These are phyloP conservation scores for Pseudogymnoascus pannorum DNA, from an alignment of 2,329 filamentous ascomycete species.

Conservation along the genomic window DNA sequence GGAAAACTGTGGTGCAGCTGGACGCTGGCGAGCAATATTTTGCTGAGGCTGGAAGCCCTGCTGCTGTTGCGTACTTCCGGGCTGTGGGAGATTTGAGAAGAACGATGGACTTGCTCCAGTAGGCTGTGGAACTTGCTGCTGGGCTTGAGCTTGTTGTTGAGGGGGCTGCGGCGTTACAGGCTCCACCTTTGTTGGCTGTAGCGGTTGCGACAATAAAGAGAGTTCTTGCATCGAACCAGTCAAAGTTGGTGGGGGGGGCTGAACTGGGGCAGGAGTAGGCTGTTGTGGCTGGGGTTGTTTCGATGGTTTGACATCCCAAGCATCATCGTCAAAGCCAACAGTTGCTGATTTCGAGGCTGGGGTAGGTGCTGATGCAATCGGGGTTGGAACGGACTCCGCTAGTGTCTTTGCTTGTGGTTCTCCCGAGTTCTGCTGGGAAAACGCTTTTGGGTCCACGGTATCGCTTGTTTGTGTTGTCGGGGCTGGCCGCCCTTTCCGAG, in stretches of 20 bases:
- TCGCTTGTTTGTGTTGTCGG: conserved; percentile 82
- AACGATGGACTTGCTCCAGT: conserved; percentile 52
- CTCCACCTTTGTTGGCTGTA: conserved; percentile 45
- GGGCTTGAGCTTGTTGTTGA: conserved; percentile 29
- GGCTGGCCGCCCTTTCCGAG: conserved; percentile 80
- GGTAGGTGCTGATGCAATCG: conserved; percentile 33
- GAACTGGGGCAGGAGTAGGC: conserved; percentile 31
- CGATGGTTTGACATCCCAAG: conserved; percentile 89
- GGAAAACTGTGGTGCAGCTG: conserved; percentile 57
- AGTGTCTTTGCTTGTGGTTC: conserved; percentile 28
- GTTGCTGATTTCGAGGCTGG: conserved; percentile 40
- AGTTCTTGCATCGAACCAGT: conserved; percentile 66
- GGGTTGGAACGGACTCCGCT: conserved; percentile 40
- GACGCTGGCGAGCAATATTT: conserved; percentile 57
- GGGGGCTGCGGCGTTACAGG: conserved; percentile 28
- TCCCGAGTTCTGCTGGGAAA: conserved; percentile 55
- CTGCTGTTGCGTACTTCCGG: conserved; percentile 33
- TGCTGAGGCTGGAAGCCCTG: conserved; percentile 27
- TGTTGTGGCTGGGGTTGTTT: conserved; percentile 42
- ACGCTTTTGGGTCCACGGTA: conserved; percentile 78
- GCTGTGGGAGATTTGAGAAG: conserved; percentile 45
- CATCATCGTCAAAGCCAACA: conserved; percentile 86
- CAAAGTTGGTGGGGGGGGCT: conserved; percentile 42
- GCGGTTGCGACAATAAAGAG: conserved; percentile 52
- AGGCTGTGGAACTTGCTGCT: conserved; percentile 33